phyloP scores from a whole-genome alignment of 768 basidiomycete species.

The Inosperma sp. region DNA sequence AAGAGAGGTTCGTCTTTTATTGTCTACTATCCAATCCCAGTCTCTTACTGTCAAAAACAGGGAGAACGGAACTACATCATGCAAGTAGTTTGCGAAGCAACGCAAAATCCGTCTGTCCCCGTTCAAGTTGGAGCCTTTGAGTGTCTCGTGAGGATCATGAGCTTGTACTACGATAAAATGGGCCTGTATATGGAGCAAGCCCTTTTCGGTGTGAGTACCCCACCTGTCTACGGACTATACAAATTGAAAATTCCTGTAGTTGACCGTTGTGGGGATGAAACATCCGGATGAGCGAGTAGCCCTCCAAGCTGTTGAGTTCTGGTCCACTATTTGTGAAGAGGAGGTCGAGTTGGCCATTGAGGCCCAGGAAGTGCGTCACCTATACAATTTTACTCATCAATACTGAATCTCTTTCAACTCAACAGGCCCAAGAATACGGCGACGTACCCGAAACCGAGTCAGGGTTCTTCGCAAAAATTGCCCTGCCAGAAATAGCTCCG shows the following conservation, averaged over 20 bases:
- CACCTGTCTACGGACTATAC: slow-evolving; percentile 17
- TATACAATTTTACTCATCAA: neutral
- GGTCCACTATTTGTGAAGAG: slow-evolving; percentile 98
- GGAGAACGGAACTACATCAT: slow-evolving; percentile 99
- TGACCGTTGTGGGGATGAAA: slow-evolving; percentile 98
- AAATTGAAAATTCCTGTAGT: slow-evolving; percentile 39
- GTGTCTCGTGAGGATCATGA: slow-evolving; percentile 94
- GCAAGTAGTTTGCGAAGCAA: slow-evolving; percentile 99
- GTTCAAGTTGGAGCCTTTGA: slow-evolving; percentile 98
- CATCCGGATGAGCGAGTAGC: slow-evolving; percentile 87
- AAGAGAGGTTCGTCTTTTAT: slow-evolving; percentile 66
- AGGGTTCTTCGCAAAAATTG: slow-evolving; percentile 89
- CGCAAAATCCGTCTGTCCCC: slow-evolving; percentile 70
- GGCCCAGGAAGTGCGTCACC: slow-evolving; percentile 70
- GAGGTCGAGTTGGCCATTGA: slow-evolving; percentile 91
- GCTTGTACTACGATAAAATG: slow-evolving; percentile 99
- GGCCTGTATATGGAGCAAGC: slow-evolving; percentile 99
- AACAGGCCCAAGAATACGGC: slow-evolving; percentile 82
- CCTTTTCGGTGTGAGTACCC: slow-evolving; percentile 71
- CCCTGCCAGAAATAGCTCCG: slow-evolving; percentile 90
- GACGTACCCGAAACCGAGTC: slow-evolving; percentile 83
- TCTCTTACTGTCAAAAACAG: slow-evolving; percentile 37
- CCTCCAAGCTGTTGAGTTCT: slow-evolving; percentile 96
- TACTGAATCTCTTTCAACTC: slow-evolving; percentile 8
- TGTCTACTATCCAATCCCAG: neutral